These are phyloP conservation scores for Abrus pulchellus DNA, from an alignment of 306 rosid species.

Conservation along the genomic window DNA sequence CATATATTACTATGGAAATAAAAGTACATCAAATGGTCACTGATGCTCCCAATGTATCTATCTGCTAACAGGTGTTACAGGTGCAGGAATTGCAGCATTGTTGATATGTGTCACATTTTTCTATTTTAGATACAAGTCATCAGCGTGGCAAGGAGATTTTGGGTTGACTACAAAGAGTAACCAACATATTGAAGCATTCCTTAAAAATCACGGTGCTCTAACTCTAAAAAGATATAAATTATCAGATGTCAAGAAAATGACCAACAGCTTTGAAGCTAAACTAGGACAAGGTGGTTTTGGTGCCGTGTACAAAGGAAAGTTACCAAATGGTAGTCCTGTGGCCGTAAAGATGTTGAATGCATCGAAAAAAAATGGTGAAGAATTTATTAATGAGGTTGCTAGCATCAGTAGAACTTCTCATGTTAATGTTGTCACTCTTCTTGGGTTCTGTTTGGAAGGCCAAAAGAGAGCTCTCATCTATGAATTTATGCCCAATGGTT, in stretches of 20 bases:
- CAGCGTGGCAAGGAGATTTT: background rate
- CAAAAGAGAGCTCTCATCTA: constrained; percentile 54
- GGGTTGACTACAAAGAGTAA: background rate
- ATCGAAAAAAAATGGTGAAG: constrained; percentile 54
- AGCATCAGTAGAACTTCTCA: constrained; percentile 49
- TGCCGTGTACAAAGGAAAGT: constrained; percentile 52
- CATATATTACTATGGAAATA: too few species aligned
- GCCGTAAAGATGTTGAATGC: constrained; percentile 55
- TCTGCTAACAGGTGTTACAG: background rate
- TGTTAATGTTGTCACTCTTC: constrained; percentile 55
- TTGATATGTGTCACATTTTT: background rate
- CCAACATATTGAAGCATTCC: constrained; percentile 45
- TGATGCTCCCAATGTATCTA: background rate
- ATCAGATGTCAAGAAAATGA: constrained; percentile 47
- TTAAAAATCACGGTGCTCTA: constrained; percentile 41
- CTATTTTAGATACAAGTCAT: background rate
- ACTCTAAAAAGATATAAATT: constrained; percentile 43
- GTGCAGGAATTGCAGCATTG: background rate
- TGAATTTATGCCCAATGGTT: constrained; percentile 62
- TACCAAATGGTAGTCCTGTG: background rate
- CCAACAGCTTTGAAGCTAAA: constrained; percentile 51
- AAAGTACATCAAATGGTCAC: background rate
- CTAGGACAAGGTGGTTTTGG: constrained; percentile 62
- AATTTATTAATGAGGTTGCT: constrained; percentile 58
- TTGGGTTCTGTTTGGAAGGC: constrained; percentile 60